Evolutionary conservation across 1,284 basidiomycete genomes (phyloP).

Genomic region (Cystobasidium sp.): DNA sequence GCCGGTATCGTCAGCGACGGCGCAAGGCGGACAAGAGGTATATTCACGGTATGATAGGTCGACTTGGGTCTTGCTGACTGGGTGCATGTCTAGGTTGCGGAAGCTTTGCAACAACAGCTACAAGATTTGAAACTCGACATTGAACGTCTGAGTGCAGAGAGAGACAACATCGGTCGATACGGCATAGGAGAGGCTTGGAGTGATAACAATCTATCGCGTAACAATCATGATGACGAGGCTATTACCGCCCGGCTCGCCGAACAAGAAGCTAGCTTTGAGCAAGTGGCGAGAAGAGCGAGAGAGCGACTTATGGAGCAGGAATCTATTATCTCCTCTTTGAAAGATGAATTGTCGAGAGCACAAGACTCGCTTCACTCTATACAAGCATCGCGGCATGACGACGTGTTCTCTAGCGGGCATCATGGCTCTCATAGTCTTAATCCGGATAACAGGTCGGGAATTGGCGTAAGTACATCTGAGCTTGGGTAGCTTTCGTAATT

Average conservation of each 20-base stretch:
- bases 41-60: no score
- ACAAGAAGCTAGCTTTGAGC: conserved; percentile 1
- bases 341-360: background rate
- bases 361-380: conserved; percentile 2
- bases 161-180: conserved; percentile 21
- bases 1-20: background rate
- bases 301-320: conserved; percentile 30
- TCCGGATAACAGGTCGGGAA: background rate
- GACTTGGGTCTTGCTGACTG: background rate
- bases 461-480: background rate
- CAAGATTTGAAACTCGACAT: conserved; percentile 12
- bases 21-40: background rate
- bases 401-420: conserved; percentile 1
- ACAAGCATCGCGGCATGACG: background rate
- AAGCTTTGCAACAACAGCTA: conserved; percentile 5
- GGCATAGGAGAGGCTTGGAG: background rate
- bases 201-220: background rate
- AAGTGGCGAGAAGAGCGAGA: conserved; percentile 24
- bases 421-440: background rate
- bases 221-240: background rate
- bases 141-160: conserved; percentile 18
- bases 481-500: background rate
- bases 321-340: background rate
- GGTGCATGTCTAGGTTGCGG: background rate
- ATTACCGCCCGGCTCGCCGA: background rate